A percentile compares a stretch with the other conserved stretches of the same genome.
These are phyloP conservation scores for Microdochium nivale DNA, from an alignment of 2,329 filamentous ascomycete genomes.

Conservation along the genomic window DNA sequence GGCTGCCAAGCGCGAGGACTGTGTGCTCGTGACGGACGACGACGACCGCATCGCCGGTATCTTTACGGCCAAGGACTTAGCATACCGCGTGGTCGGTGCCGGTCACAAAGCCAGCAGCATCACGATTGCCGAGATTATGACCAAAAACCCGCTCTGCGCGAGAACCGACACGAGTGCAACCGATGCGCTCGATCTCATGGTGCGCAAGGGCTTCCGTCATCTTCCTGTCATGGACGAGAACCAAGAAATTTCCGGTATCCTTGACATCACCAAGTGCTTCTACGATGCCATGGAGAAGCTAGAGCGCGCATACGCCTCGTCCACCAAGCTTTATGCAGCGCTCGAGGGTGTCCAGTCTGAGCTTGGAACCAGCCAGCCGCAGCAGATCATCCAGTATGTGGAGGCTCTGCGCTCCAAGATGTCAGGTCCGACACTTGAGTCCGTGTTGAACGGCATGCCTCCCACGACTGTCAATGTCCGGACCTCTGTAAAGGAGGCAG, in stretches of 20 bases:
- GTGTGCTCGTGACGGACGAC: slow-evolving; percentile 93
- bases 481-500: slow-evolving; percentile 93
- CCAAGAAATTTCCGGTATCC: slow-evolving; percentile 94
- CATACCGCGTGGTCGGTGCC: slow-evolving; percentile 88
- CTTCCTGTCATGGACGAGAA: slow-evolving; percentile 99
- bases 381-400: slow-evolving; percentile 98
- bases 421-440: slow-evolving; percentile 94
- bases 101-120: slow-evolving; percentile 84
- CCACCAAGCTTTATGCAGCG: slow-evolving; percentile 95
- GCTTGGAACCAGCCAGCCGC: slow-evolving; percentile 87
- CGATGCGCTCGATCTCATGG: slow-evolving; percentile 95
- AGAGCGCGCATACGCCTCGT: slow-evolving; percentile 94
- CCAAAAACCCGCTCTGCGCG: slow-evolving; percentile 96
- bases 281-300: slow-evolving; percentile 99
- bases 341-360: slow-evolving; percentile 97
- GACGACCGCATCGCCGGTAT: slow-evolving; percentile 97
- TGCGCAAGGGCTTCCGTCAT: slow-evolving; percentile 95
- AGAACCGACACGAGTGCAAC: slow-evolving; percentile 97
- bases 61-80: slow-evolving; percentile 97
- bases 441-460: slow-evolving; percentile 83
- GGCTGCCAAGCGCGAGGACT: slow-evolving; percentile 97
- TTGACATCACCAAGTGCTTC: slow-evolving; percentile 99
- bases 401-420: slow-evolving; percentile 93
- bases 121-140: slow-evolving; percentile 98
- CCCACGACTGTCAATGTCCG: slow-evolving; percentile 92